These are phyloP conservation scores for Piper betle DNA, from an alignment of 164 flowering plant species.

Conservation along the genomic window DNA sequence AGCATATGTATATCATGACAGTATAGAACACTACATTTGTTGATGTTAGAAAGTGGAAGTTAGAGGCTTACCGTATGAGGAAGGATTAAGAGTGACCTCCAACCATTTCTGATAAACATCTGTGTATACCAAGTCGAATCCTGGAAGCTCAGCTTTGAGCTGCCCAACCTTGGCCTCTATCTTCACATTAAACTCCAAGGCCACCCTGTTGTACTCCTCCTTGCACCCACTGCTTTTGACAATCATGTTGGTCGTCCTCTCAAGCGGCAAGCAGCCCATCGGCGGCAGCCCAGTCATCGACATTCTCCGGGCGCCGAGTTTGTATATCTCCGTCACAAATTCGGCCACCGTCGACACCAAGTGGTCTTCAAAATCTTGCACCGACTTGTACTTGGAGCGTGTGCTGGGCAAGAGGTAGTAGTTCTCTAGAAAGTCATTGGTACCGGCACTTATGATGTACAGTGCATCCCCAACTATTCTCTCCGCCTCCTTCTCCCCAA, in stretches of 20 bases:
- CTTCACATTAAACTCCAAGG: conserved; percentile 12
- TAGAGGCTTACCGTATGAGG: conserved; percentile 10
- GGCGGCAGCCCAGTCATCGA: conserved; percentile 44
- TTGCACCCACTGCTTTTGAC: conserved; percentile 3
- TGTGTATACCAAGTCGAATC: conserved; percentile 5
- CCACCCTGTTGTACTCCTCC: conserved; percentile 12
- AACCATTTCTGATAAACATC: conserved; percentile 5
- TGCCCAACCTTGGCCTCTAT: conserved; percentile 4
- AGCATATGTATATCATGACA: too few relatives aligned
- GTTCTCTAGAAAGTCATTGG: conserved; percentile 55
- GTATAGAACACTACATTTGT: too few relatives aligned
- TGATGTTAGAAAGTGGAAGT: neutral
- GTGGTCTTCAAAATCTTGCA: conserved; percentile 19
- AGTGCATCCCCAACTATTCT: conserved; percentile 26
- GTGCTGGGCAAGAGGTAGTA: conserved; percentile 14
- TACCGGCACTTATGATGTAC: conserved; percentile 50
- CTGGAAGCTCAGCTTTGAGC: conserved; percentile 3
- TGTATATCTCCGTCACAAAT: conserved; percentile 9
- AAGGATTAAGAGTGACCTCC: conserved; percentile 9
- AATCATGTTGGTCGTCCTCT: conserved; percentile 8
- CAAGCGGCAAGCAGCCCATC: conserved; percentile 62
- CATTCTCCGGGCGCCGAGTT: conserved; percentile 34
- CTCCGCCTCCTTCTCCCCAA: conserved; percentile 31
- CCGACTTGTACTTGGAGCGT: conserved; percentile 1
- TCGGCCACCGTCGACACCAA: conserved; percentile 12